A percentile compares a stretch with the other conserved stretches of the same genome.
Conservation (phyloP, 179 eudicot species). For the Spergularia azorica region DNA sequence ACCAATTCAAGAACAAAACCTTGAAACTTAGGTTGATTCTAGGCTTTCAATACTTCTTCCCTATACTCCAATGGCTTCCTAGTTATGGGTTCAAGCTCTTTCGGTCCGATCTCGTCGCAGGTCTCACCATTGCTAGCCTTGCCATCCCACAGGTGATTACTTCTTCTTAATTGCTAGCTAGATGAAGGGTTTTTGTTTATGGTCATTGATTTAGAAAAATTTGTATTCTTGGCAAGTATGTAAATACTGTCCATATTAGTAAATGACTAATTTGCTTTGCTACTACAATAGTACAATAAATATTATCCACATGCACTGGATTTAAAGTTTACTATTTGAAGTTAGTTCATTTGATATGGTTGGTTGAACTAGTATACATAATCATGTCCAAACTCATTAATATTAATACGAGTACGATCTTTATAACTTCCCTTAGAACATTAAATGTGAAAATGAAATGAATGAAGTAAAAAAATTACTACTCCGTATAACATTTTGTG, state of each 20-base stretch:
- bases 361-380: no score
- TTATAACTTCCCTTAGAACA: no score
- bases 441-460: no score
- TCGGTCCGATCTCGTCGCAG: conserved; percentile 76
- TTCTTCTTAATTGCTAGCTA: background rate
- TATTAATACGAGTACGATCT: no score
- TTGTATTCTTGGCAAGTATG: background rate
- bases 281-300: background rate
- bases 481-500: no score
- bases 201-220: background rate
- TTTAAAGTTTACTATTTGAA: no score
- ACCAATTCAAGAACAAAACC: conserved; percentile 69
- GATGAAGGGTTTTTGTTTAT: background rate
- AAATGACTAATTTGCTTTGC: background rate
- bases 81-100: conserved; percentile 52
- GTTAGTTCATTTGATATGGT: no score
- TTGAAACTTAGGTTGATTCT: conserved; percentile 42
- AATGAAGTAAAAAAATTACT: no score
- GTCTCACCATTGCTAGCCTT: conserved; percentile 95
- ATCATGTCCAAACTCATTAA: no score
- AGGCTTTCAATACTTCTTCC: conserved; percentile 70
- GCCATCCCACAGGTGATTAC: conserved; percentile 66
- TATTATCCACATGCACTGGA: no score
- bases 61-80: conserved; percentile 83
- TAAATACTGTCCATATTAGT: background rate